phyloP scores from a whole-genome alignment of 2,329 filamentous ascomycete species.

The Verticillium nubilum region DNA sequence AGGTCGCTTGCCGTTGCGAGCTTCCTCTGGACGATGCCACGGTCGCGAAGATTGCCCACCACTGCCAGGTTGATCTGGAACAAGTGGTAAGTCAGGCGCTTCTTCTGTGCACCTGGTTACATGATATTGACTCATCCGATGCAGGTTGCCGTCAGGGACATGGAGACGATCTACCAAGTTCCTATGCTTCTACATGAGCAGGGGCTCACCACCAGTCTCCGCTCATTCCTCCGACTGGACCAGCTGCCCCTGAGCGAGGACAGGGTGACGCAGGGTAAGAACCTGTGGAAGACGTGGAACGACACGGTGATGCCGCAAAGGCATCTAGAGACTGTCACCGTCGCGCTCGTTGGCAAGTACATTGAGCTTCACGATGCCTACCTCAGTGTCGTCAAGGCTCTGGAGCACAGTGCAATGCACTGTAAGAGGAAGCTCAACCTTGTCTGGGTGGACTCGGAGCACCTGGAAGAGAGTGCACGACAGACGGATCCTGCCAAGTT shows the following conservation, averaged over 20 bases:
- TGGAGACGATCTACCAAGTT: slow-evolving; percentile 89
- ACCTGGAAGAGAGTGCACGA: slow-evolving; percentile 66
- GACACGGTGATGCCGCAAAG: slow-evolving; percentile 1
- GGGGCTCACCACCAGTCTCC: slow-evolving; percentile 42
- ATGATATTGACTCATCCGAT: background rate
- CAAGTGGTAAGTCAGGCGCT: slow-evolving; percentile 54
- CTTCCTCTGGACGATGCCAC: slow-evolving; percentile 66
- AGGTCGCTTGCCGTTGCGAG: slow-evolving; percentile 93
- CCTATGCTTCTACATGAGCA: slow-evolving; percentile 87
- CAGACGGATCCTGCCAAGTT: slow-evolving; percentile 63
- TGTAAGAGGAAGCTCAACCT: slow-evolving; percentile 75
- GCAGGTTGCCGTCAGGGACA: slow-evolving; percentile 75
- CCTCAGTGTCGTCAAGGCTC: slow-evolving; percentile 74
- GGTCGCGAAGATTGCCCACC: slow-evolving; percentile 80
- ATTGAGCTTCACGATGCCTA: slow-evolving; percentile 80
- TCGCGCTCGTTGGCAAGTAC: slow-evolving; percentile 93
- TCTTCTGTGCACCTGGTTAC: background rate
- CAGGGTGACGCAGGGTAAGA: slow-evolving; percentile 55
- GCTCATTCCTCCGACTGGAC: slow-evolving; percentile 58
- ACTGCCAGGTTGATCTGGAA: slow-evolving; percentile 79
- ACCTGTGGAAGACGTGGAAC: slow-evolving; percentile 59
- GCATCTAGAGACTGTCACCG: slow-evolving; percentile 60
- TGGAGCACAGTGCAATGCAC: slow-evolving; percentile 89
- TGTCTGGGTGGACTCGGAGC: slow-evolving; percentile 77
- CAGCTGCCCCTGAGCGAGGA: slow-evolving; percentile 43